Percentiles rank a stretch among this genome's conserved stretches.
These are phyloP conservation scores for Nigrospora sphaerica DNA, from an alignment of 2,329 filamentous ascomycete genomes.

Conservation along the genomic window DNA sequence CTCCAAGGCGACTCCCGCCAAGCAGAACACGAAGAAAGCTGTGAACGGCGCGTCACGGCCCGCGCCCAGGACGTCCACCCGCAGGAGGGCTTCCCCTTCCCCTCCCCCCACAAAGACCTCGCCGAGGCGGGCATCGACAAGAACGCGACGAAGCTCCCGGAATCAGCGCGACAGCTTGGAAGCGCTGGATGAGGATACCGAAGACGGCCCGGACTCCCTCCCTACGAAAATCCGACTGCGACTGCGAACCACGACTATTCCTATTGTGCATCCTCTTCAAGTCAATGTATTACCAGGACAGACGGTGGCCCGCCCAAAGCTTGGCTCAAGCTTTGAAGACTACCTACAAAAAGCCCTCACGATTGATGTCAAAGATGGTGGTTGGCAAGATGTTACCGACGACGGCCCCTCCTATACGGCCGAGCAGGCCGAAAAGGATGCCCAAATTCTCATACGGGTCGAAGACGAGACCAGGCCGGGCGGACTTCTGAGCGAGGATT, in stretches of 20 bases:
- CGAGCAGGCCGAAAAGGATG: conserved; percentile 61
- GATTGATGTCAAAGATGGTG: conserved; percentile 52
- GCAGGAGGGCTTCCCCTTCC: conserved; percentile 32
- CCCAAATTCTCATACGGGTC: conserved; percentile 59
- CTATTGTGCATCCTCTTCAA: conserved; percentile 53
- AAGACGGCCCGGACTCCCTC: conserved; percentile 16
- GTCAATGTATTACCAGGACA: conserved; percentile 35
- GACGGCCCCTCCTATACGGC: conserved; percentile 52
- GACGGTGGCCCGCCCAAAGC: conserved; percentile 34
- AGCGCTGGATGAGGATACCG: conserved; percentile 10
- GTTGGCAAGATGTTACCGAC: conserved; percentile 43
- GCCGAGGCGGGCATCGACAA: conserved; percentile 27
- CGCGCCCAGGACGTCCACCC: conserved; percentile 10
- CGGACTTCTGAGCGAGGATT: conserved; percentile 63
- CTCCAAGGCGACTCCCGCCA: conserved; percentile 12
- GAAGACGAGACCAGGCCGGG: conserved; percentile 68
- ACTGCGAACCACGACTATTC: conserved; percentile 40
- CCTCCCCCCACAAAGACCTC: conserved; percentile 27
- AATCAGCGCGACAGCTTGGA: conserved; percentile 20
- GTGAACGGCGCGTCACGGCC: conserved; percentile 11
- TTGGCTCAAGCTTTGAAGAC: conserved; percentile 49
- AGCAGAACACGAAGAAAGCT: conserved; percentile 13
- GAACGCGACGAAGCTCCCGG: conserved; percentile 37
- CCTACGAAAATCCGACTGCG: conserved; percentile 39
- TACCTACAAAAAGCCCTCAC: conserved; percentile 44